Conservation (phyloP, 1,139 yeast genomes). For the Pichia sp. region DNA sequence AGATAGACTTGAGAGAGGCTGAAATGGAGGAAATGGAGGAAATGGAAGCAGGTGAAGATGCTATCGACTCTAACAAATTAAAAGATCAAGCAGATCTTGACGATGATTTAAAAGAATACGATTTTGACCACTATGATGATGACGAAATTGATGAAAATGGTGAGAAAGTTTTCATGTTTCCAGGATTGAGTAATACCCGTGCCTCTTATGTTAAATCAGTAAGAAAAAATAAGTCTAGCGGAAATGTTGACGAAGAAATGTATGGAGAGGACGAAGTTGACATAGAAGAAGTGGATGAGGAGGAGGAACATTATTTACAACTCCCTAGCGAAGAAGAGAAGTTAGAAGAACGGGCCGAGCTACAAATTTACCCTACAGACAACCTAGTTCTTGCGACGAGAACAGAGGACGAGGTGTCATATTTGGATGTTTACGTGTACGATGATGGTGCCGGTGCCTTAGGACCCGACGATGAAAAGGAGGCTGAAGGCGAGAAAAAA, state of each 20-base stretch:
- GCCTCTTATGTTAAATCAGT: slow-evolving; percentile 39
- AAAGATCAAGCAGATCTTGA: slow-evolving; percentile 58
- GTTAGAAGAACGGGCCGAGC: slow-evolving; percentile 72
- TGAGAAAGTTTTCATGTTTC: slow-evolving; percentile 57
- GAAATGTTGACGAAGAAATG: slow-evolving; percentile 47
- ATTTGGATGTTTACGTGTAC: slow-evolving; percentile 87
- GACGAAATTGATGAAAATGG: slow-evolving; percentile 47
- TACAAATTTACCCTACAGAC: slow-evolving; percentile 86
- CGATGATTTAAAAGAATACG: slow-evolving; percentile 83
- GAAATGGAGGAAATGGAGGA: slow-evolving; percentile 30
- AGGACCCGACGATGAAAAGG: slow-evolving; percentile 56
- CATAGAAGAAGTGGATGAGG: slow-evolving; percentile 30
- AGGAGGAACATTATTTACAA: slow-evolving; percentile 64
- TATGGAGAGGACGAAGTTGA: slow-evolving; percentile 44
- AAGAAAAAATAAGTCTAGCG: slow-evolving; percentile 13
- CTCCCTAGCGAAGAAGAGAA: slow-evolving; percentile 65
- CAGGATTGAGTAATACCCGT: slow-evolving; percentile 57
- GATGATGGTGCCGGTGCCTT: slow-evolving; percentile 79
- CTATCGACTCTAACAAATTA: slow-evolving; percentile 26
- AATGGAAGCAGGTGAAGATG: slow-evolving; percentile 29
- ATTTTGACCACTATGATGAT: slow-evolving; percentile 79
- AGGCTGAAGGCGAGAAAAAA: slow-evolving; percentile 56
- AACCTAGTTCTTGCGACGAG: slow-evolving; percentile 86
- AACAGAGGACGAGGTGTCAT: slow-evolving; percentile 93
- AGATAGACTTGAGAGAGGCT: slow-evolving; percentile 50